Base-by-base conservation (phyloP, 495 filamentous ascomycete genomes). In the Penicillium antarcticum region DNA sequence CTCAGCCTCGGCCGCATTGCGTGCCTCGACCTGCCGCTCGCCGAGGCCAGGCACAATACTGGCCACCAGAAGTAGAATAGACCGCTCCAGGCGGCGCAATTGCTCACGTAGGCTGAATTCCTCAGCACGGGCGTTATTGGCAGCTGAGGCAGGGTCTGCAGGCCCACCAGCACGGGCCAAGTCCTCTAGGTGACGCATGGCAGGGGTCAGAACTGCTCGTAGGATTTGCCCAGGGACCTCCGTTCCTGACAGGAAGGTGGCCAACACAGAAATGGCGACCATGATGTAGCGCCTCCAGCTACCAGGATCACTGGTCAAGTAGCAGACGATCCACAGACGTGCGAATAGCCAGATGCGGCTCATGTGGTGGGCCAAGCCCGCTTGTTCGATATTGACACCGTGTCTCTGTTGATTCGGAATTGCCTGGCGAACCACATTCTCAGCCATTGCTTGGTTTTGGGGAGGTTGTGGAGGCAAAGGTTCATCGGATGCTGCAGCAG, bases 21-120 rank as follows among this genome's bases (percentile, higher is more conserved):
- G 75, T 32, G 82, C 85, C 51, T 79, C 77, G 39, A 95, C 89
- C 60, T 94, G 87, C 38, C 89, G 71, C 66, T 96, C 91, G 1
- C 90, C 89, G 12, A 96, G 76, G 7, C 91, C 91, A 0, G 91
- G 91, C 24, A 89, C 82, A 45, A 96, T 72, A 69, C 88, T 94
- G 5, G 90, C 89, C 32, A 96, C 66, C 58, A 96, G 92, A 26
- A 96, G 72, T 12, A 91, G 80, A n/a, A 87, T 64, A 12, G 87
- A 86, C 44, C 90, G 80, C 63, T 95, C 91, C 11, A 80, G 65
- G 12, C 83, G 73, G 55, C 88, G 73, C 11, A 87, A 59, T 26
- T 77, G 76, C 35, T 85, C 72, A 55, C 60, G 57, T 14, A 69
- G 10, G 14, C 45, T 34, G 13, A 49, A 18, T 13, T 5, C 33